These are phyloP conservation scores for Aspergillus sp. DNA, from an alignment of 2,329 filamentous ascomycete species.

Conservation along the genomic window DNA sequence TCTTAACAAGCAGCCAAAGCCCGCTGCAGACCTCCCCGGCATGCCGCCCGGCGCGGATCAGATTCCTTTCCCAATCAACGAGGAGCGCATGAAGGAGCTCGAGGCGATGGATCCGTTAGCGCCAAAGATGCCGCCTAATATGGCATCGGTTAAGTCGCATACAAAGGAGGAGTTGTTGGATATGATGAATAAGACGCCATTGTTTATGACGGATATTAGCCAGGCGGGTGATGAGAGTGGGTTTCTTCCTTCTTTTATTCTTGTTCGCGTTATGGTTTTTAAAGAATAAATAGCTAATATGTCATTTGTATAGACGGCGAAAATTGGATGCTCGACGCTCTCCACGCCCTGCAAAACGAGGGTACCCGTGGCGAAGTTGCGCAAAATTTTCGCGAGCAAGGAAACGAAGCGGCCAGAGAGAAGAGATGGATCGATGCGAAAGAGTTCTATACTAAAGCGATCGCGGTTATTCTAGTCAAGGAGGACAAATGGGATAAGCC, in stretches of 20 bases:
- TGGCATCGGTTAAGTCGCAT: slow-evolving; percentile 52
- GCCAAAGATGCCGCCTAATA: slow-evolving; percentile 50
- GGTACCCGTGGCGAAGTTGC: slow-evolving; percentile 80
- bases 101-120: slow-evolving; percentile 23
- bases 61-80: slow-evolving; percentile 35
- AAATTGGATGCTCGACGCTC: slow-evolving; percentile 75
- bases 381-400: slow-evolving; percentile 78
- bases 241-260: slow-evolving; percentile 6
- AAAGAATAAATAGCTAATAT: background rate
- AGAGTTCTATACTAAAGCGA: slow-evolving; percentile 87
- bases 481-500: slow-evolving; percentile 49
- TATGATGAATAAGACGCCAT: slow-evolving; percentile 64
- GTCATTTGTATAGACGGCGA: slow-evolving; percentile 48
- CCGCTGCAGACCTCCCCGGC: slow-evolving; percentile 5
- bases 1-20: slow-evolving; percentile 29
- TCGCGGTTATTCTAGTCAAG: slow-evolving; percentile 62
- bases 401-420: slow-evolving; percentile 76
- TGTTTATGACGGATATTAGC: slow-evolving; percentile 92
- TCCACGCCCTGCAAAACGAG: slow-evolving; percentile 87
- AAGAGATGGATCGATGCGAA: slow-evolving; percentile 74
- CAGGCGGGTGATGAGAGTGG: slow-evolving; percentile 50
- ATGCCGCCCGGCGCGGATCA: slow-evolving; percentile 21
- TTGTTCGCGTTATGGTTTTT: slow-evolving; percentile 2
- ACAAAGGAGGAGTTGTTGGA: slow-evolving; percentile 54
- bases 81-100: slow-evolving; percentile 25